Base-by-base conservation (phyloP, 2,329 filamentous ascomycete species). In the Fusarium piperis region DNA sequence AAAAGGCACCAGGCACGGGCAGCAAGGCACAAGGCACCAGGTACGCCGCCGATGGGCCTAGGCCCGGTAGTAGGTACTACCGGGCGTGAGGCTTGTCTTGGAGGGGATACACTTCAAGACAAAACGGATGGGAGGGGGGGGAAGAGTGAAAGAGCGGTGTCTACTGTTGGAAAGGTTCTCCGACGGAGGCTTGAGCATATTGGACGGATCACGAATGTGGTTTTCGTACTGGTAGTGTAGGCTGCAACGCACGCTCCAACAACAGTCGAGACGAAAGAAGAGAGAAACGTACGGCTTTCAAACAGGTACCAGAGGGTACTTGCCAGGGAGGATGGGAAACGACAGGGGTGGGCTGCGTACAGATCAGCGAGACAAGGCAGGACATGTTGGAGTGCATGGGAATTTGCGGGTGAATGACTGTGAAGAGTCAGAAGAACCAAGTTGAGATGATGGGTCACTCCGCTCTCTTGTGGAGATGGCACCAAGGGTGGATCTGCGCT, bases 1-100 rank as follows among this genome's bases (percentile, higher is more conserved):
- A 23, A 44, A 15, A 46, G 56, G 55, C 55, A 58, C 23, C 44
- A 60, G 58, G 58, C 41, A 55, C 53, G 30, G 46, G 59, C 32
- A 35, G 38, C 35, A 64, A 72, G 70, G 69, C 35, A 70, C 70
- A 70, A 70, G 69, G 70, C 66, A 73, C 70, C 61, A 70, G 55
- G 61, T n/a, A 57, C 68, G 36, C 39, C 20, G 16, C 1, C 23
- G 20, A 26, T 48, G 46, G 62, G 66, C 46, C 70, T 44, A 59
- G 70, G 64, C 56, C 57, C 41, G 41, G 16, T 52, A 62, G 23
- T 56, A 35, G 41, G 16, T 52, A 66, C 32, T 56, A 35, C 52
- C 32, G 55, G 23, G 36, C 44, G 57, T 13, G 59, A 55, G 59
- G 46, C 44, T 32, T 32, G 48, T 15, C 32, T 55, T 53, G 33